Percentiles rank a stretch among this genome's conserved stretches.
These are phyloP conservation scores for Gliomastix tumulicola DNA, from an alignment of 2,329 filamentous ascomycete species.

Conservation along the genomic window DNA sequence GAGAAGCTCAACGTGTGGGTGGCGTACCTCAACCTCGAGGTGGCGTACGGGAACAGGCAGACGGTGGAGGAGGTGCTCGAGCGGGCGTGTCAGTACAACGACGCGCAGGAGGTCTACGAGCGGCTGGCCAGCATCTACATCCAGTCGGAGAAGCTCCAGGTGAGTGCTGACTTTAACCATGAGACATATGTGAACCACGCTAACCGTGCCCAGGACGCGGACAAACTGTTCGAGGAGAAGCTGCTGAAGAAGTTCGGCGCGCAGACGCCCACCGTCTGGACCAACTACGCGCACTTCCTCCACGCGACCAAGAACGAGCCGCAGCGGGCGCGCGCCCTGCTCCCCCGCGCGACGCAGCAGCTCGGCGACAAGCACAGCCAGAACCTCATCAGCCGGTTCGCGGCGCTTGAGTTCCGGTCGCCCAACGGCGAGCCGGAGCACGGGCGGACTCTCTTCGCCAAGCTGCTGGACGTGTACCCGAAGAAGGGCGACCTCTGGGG, in stretches of 20 bases:
- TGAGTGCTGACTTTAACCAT: slow-evolving; percentile 35
- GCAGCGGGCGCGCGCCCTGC: slow-evolving; percentile 68
- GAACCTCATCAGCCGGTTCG: slow-evolving; percentile 79
- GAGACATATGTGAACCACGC: slow-evolving; percentile 2
- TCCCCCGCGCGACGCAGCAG: slow-evolving; percentile 78
- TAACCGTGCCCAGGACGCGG: slow-evolving; percentile 62
- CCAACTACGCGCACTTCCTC: slow-evolving; percentile 92
- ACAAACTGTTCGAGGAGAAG: slow-evolving; percentile 69
- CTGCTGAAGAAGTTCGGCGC: slow-evolving; percentile 88
- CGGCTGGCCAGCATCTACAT: slow-evolving; percentile 92
- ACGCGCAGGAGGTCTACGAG: slow-evolving; percentile 83
- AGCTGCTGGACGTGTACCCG: slow-evolving; percentile 73
- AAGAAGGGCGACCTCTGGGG: slow-evolving; percentile 93
- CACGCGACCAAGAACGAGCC: slow-evolving; percentile 65
- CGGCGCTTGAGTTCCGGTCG: slow-evolving; percentile 84
- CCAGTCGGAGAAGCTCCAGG: slow-evolving; percentile 76
- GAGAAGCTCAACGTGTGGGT: slow-evolving; percentile 97
- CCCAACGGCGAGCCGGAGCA: slow-evolving; percentile 78
- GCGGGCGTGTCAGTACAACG: slow-evolving; percentile 89
- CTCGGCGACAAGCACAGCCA: slow-evolving; percentile 59
- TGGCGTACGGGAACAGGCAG: slow-evolving; percentile 79
- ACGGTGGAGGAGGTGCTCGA: slow-evolving; percentile 81
- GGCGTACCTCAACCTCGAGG: slow-evolving; percentile 88
- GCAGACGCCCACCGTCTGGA: slow-evolving; percentile 73
- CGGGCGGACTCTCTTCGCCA: slow-evolving; percentile 91